These are phyloP conservation scores for Priceomyces fermenticarens DNA, from an alignment of 805 yeast genomes.

Conservation along the genomic window DNA sequence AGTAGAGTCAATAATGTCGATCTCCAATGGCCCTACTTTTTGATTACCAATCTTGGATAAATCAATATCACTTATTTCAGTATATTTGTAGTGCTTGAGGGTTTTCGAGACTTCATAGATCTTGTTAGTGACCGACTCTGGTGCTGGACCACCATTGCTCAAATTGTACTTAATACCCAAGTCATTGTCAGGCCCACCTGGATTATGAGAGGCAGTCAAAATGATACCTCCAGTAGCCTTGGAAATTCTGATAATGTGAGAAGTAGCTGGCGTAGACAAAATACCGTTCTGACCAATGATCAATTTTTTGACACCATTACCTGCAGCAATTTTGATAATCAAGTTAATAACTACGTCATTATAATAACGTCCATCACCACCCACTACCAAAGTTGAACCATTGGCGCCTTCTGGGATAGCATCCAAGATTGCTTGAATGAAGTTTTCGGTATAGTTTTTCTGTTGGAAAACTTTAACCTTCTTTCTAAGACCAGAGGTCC, in stretches of 20 bases:
- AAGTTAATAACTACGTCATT: slow-evolving; percentile 76
- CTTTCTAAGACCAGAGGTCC: slow-evolving; percentile 95
- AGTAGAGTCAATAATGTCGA: slow-evolving; percentile 83
- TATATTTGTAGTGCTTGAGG: slow-evolving; percentile 57
- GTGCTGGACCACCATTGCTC: slow-evolving; percentile 97
- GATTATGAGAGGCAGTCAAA: slow-evolving; percentile 94
- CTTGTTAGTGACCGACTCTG: slow-evolving; percentile 87
- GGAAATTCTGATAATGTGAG: slow-evolving; percentile 79
- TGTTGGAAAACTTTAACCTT: slow-evolving; percentile 82
- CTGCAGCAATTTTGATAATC: slow-evolving; percentile 83
- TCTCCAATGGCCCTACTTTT: slow-evolving; percentile 56
- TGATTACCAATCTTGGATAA: slow-evolving; percentile 53
- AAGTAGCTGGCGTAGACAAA: slow-evolving; percentile 93
- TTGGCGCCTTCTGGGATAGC: slow-evolving; percentile 88
- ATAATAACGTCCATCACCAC: slow-evolving; percentile 96
- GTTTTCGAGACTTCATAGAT: slow-evolving; percentile 69
- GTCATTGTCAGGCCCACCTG: slow-evolving; percentile 93
- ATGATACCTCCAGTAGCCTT: slow-evolving; percentile 91
- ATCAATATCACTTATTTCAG: slow-evolving; percentile 63
- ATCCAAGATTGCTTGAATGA: slow-evolving; percentile 79
- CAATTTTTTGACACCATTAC: slow-evolving; percentile 82
- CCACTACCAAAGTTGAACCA: slow-evolving; percentile 78
- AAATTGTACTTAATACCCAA: slow-evolving; percentile 94
- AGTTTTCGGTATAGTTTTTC: slow-evolving; percentile 84
- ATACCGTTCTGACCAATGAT: slow-evolving; percentile 87